Base-by-base conservation (phyloP, 345 rosid species). In the Acer saccharum region DNA sequence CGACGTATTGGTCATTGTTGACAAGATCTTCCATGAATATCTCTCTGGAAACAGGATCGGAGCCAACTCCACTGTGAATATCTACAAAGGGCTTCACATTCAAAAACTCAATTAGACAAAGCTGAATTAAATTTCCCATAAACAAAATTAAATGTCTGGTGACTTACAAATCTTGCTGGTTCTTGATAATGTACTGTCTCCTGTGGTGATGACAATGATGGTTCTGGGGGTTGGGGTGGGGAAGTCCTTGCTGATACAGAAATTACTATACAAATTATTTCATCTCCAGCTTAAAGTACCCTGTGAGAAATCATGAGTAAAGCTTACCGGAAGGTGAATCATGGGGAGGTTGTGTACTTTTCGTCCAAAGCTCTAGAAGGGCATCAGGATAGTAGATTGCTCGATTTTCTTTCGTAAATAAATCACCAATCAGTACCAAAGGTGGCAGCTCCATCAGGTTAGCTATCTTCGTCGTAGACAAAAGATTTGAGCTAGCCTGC, bases 391-490 rank as follows among this genome's bases (percentile, higher is more conserved):
- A 95, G 73, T 84, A 72, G 61, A 84, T 69, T 11, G 85, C 82
- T 81, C 79, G 62, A 63, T 76, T 79, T 80, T 75, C 83, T n/a
- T 77, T 74, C 6, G 16, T 75, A 41, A 78, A 77, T 41, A 80
- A 77, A 66, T 85, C 83, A 77, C 89, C 92, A 23, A 81, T 81
- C 69, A 92, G 82, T 72, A 82, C 91, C 20, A 81, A 72, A 32
- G 92, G 87, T 64, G 99, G 99, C 60, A 93, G 78, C 82, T 91
- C 88, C 90, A 89, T 88, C 21, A 88, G 92, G 72, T 83, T 81
- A 68, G 86, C 65, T 16, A 86, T 76, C 85, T 94, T 89, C 84
- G 58, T 79, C 10, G 72, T 60, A 68, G 84, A 74, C 77, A 86
- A 77, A 9, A 83, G 67, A 81, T 71, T 62, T 69, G 58, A 66